phyloP scores from a whole-genome alignment of 345 rosid species.

The Bruguiera gymnorhiza region DNA sequence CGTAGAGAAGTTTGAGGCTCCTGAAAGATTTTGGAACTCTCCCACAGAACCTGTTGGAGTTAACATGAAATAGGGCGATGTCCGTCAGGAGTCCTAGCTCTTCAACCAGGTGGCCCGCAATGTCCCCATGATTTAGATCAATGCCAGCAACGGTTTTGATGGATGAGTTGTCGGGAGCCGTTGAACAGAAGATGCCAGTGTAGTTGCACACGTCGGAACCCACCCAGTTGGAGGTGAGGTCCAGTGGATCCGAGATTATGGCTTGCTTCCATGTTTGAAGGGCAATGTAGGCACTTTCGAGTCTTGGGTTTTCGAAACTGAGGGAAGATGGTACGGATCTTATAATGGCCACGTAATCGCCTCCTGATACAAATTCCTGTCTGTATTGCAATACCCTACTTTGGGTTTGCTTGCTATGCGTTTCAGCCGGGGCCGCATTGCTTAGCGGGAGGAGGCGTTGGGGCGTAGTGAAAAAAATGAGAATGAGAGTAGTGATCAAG shows the following conservation, averaged over 20 bases:
- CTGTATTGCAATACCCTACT: constrained; percentile 28
- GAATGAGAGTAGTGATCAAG: neutral
- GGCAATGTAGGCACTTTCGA: constrained; percentile 59
- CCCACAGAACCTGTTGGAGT: constrained; percentile 84
- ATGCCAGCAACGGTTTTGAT: constrained; percentile 66
- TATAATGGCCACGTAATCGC: constrained; percentile 27
- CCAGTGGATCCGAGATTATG: constrained; percentile 45
- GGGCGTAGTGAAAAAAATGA: constrained; percentile 2
- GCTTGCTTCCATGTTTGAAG: constrained; percentile 78
- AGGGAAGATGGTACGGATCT: constrained; percentile 28
- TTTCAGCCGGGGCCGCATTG: constrained; percentile 15
- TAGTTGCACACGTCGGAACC: constrained; percentile 80
- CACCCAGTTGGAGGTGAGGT: constrained; percentile 48
- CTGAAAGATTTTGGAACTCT: constrained; percentile 46
- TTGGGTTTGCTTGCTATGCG: constrained; percentile 11
- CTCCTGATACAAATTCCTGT: constrained; percentile 16
- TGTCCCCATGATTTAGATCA: constrained; percentile 70
- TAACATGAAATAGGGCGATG: constrained; percentile 63
- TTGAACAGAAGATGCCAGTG: constrained; percentile 62
- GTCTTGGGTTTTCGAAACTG: constrained; percentile 52
- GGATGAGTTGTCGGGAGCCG: constrained; percentile 45
- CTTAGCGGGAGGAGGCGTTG: constrained; percentile 2
- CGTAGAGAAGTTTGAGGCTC: constrained; percentile 17
- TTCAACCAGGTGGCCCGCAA: constrained; percentile 65
- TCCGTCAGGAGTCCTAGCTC: constrained; percentile 63